These are phyloP conservation scores for Peniophora sp. DNA, from an alignment of 1,284 basidiomycete genomes.

Conservation along the genomic window DNA sequence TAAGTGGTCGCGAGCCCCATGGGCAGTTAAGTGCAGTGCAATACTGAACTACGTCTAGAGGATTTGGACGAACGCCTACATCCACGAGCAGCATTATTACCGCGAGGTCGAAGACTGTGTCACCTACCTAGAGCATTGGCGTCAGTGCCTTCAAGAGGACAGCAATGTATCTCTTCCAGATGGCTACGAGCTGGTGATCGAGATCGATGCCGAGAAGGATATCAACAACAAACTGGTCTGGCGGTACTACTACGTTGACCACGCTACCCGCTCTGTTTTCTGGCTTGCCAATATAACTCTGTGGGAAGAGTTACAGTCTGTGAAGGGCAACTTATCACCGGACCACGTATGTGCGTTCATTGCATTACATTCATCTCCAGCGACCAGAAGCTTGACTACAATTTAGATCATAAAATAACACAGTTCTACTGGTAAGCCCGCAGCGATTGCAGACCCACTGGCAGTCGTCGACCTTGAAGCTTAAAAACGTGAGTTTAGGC, in stretches of 20 bases:
- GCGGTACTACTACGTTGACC: slow-evolving; percentile 20
- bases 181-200: not conserved
- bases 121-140: too few species aligned
- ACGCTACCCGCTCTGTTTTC: slow-evolving; percentile 14
- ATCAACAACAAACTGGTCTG: slow-evolving; percentile 7
- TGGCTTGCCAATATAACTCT: slow-evolving; percentile 19
- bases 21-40: too few species aligned
- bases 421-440: not conserved
- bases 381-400: not conserved
- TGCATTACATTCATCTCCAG: too few species aligned
- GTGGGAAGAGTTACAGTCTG: not conserved
- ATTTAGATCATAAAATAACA: not conserved
- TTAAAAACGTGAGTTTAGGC: not conserved
- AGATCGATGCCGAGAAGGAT: not conserved
- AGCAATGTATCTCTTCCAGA: not conserved
- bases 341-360: not conserved
- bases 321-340: not conserved
- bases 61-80: too few species aligned
- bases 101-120: too few species aligned
- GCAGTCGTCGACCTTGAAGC: not conserved
- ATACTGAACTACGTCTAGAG: too few species aligned
- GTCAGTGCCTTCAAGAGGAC: not conserved
- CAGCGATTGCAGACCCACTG: not conserved
- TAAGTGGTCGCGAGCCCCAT: too few species aligned
- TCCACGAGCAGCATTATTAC: too few species aligned